Percentiles rank a stretch among this genome's conserved stretches.
phyloP scores from a whole-genome alignment of 1,139 yeast genomes.

The Yamadazyma pseudoaaseri region DNA sequence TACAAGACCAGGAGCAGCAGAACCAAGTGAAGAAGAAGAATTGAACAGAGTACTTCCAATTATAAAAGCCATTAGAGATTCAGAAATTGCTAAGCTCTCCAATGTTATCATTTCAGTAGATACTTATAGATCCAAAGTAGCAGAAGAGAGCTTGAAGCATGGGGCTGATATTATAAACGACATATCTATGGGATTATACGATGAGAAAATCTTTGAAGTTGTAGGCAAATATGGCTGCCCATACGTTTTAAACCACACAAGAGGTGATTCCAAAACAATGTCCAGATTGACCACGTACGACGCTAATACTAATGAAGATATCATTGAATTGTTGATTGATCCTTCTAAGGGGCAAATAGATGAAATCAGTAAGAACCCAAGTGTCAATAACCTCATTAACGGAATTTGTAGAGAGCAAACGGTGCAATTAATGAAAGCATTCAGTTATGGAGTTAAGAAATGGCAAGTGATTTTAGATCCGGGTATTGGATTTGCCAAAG shows the following conservation, averaged over 20 bases:
- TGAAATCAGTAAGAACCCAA: conserved; percentile 17
- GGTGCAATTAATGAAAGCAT: conserved; percentile 54
- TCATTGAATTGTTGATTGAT: conserved; percentile 38
- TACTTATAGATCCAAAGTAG: conserved; percentile 78
- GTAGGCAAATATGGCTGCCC: conserved; percentile 73
- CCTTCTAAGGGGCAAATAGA: conserved; percentile 27
- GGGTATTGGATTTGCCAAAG: conserved; percentile 93
- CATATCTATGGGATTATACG: conserved; percentile 78
- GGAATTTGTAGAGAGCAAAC: conserved; percentile 68
- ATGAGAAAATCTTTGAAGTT: conserved; percentile 60
- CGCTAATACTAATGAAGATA: conserved; percentile 35
- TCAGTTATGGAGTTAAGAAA: conserved; percentile 62
- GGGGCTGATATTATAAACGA: conserved; percentile 96
- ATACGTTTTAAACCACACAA: conserved; percentile 76
- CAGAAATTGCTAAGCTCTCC: conserved; percentile 29
- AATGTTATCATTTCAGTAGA: conserved; percentile 69
- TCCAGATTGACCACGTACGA: conserved; percentile 54
- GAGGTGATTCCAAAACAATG: conserved; percentile 85
- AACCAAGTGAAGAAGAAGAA: conserved; percentile 60
- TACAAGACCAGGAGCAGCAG: conserved; percentile 77
- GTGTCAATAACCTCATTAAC: conserved; percentile 34
- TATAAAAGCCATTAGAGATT: conserved; percentile 55
- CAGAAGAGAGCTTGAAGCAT: conserved; percentile 59
- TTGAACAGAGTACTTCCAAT: conserved; percentile 67
- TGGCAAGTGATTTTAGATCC: conserved; percentile 96